A percentile compares a stretch with the other conserved stretches of the same genome.
These are phyloP conservation scores for Phytophthora lateralis DNA, from an alignment of 352 stramenopile genomes.

Conservation along the genomic window DNA sequence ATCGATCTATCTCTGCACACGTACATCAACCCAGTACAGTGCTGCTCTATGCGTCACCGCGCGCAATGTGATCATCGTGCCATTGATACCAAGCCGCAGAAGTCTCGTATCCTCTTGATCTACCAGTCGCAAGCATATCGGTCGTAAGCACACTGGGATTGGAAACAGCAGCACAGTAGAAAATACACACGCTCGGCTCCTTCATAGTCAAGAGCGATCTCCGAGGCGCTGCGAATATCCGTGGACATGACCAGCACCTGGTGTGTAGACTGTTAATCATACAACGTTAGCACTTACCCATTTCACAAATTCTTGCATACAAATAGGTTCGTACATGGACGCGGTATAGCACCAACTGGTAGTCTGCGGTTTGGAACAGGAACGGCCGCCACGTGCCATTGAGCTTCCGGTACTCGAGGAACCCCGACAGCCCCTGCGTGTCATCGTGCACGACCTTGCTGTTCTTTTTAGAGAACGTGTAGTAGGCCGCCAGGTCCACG, in stretches of 20 bases:
- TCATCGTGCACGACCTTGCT: constrained; percentile 57
- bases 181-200: constrained; percentile 18
- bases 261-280: constrained; percentile 50
- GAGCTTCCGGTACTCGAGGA: constrained; percentile 75
- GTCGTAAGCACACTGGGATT: background rate
- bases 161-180: background rate
- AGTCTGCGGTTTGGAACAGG: constrained; percentile 77
- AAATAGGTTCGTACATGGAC: constrained; percentile 51
- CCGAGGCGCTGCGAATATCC: constrained; percentile 62
- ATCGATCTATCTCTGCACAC: constrained; percentile 1
- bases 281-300: constrained; percentile 5
- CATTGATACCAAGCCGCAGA: constrained; percentile 68
- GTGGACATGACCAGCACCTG: constrained; percentile 78
- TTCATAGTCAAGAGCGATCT: constrained; percentile 56
- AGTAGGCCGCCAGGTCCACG: constrained; percentile 64
- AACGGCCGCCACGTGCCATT: constrained; percentile 78
- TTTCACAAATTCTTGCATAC: constrained; percentile 6
- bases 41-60: constrained; percentile 70
- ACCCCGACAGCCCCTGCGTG: constrained; percentile 45
- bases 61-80: constrained; percentile 66
- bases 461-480: constrained; percentile 60
- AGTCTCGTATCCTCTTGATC: constrained; percentile 44
- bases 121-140: background rate
- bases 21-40: constrained; percentile 73
- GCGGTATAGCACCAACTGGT: constrained; percentile 71